Base-by-base conservation (phyloP, 495 filamentous ascomycete species). In the Penicillium cinerascens region DNA sequence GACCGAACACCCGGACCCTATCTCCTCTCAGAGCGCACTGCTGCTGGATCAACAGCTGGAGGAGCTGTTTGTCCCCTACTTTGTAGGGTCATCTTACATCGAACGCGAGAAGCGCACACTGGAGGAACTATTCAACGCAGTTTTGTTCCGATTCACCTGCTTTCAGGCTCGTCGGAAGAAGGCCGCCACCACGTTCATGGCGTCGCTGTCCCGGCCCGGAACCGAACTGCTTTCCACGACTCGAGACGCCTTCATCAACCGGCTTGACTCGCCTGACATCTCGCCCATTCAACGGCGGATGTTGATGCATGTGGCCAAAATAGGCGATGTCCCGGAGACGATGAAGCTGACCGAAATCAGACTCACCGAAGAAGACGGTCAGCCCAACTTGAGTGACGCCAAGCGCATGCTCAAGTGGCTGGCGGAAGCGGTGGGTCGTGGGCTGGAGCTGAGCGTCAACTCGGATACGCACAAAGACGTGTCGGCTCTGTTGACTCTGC, bases 341-440 rank as follows among this genome's bases (percentile, higher is more conserved):
- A 71, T 75, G 49, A 76, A 74, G 42, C 72, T 68, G 54, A 71
- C 67, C 20, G 91, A 96, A 35, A 90, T 96, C 59, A 91, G 92
- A 65, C 85, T 97, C 26, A 84, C 86, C 0, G 93, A 97, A 51
- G 82, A 88, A 59, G 91, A 99, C 56, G 95, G 95, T 26, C 72
- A 83, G 49, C 78, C 96, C 4, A 91, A 83, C 53, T 80, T 96
- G 13, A 78, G 85, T n/a, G 88, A 85, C 63, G 86, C 91, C 20
- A 97, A 97, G 69, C 82, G 93, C 43, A 97, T 99, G 91, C 79
- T 99, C 27, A 95, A 88, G 60, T 99, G 95, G 95, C 78, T 99
- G 23, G 93, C 95, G 25, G 95, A 99, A 72, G 91, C 87, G 47
- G 92, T 99, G 44, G 88, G 92, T n/a, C 78, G 95, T 55, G 88